phyloP scores from a whole-genome alignment of 2,329 filamentous ascomycete species.

The Fusarium brevicatenulatum region DNA sequence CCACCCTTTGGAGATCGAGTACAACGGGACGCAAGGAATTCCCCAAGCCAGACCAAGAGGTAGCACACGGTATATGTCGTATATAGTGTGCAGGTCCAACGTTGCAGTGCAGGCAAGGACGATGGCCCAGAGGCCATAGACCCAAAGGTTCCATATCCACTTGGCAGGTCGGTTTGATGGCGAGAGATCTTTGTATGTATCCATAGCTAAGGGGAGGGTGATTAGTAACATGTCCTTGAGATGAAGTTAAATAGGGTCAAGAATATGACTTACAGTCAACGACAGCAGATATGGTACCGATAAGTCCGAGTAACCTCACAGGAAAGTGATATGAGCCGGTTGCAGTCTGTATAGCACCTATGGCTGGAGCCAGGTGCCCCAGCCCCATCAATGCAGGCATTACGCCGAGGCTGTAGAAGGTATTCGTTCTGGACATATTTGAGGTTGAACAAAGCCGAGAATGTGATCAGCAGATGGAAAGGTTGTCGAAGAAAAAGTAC shows the following conservation, averaged over 20 bases:
- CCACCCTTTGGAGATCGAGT: neutral
- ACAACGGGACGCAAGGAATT: conserved; percentile 9
- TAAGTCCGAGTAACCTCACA: conserved; percentile 8
- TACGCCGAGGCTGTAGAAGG: conserved; percentile 18
- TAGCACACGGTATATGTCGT: conserved; percentile 16
- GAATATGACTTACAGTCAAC: conserved; percentile 7
- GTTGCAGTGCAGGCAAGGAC: neutral
- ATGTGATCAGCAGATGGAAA: neutral
- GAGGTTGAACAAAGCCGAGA: neutral
- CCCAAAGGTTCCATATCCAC: conserved; percentile 18
- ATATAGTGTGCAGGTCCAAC: conserved; percentile 7
- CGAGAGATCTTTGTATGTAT: conserved; percentile 19
- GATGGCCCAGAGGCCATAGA: conserved; percentile 4
- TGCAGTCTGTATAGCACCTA: conserved; percentile 13
- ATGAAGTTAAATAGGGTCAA: no score
- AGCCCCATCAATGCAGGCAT: conserved; percentile 22
- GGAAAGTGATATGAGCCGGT: conserved; percentile 22
- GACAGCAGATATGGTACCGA: conserved; percentile 9
- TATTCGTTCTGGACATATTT: conserved; percentile 10
- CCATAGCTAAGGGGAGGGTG: neutral
- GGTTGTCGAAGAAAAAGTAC: neutral
- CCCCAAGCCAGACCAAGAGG: conserved; percentile 25
- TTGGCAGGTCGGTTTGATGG: neutral
- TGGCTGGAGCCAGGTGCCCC: conserved; percentile 13
- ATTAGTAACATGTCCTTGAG: neutral